These are phyloP conservation scores for Anisodus acutangulus DNA, from an alignment of 257 asterid species.

Conservation along the genomic window DNA sequence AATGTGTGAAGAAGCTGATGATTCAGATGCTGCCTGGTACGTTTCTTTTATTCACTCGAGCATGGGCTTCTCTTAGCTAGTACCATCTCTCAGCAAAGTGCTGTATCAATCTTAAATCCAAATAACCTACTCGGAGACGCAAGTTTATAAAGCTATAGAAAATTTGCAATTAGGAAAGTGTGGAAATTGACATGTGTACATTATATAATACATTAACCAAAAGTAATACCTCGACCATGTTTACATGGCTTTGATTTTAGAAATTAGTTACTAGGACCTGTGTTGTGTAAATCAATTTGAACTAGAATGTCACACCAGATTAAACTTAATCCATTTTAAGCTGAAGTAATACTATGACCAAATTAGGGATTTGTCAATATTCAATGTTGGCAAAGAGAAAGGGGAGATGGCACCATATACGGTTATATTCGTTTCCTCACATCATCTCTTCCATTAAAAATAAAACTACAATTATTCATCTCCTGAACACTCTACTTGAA, in stretches of 20 bases:
- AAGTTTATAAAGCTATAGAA: background rate
- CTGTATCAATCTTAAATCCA: background rate
- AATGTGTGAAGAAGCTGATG: slow-evolving; percentile 42
- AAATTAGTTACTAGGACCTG: background rate
- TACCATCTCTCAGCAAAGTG: background rate
- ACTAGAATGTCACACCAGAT: slow-evolving; percentile 2
- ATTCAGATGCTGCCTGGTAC: slow-evolving; percentile 48
- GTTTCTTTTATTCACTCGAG: background rate
- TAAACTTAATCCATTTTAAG: background rate
- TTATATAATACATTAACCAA: background rate
- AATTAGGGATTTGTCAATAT: background rate
- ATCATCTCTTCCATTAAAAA: background rate
- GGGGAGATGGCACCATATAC: background rate
- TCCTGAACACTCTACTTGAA: background rate
- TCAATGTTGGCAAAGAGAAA: background rate
- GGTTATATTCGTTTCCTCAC: background rate
- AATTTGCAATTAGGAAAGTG: background rate
- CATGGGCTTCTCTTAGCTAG: background rate
- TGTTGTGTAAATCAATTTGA: background rate
- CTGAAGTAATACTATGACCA: background rate
- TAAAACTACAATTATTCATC: background rate
- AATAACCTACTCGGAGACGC: background rate
- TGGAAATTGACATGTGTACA: background rate
- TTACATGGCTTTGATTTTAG: slow-evolving; percentile 8
- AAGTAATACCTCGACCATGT: background rate